Percentiles rank a stretch among this genome's conserved stretches.
phyloP scores from a whole-genome alignment of 2,329 filamentous ascomycete genomes.

The Eutypella sp. region DNA sequence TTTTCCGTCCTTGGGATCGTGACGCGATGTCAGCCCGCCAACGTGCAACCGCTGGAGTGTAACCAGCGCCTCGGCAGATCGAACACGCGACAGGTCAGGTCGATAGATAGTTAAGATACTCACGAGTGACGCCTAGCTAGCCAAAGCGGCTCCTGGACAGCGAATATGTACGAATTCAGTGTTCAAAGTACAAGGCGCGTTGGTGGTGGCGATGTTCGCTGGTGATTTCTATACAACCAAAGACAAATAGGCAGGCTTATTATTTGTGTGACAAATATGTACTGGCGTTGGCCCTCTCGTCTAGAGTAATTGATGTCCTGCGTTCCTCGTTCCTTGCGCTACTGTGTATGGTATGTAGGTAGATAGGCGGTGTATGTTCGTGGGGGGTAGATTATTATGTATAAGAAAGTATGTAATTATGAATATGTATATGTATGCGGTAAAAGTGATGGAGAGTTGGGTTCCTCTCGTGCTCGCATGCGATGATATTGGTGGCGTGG shows the following conservation, averaged over 20 bases:
- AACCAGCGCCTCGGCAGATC: too few relatives aligned
- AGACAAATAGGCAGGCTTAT: neutral
- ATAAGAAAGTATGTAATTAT: neutral
- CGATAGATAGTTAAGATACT: too few relatives aligned
- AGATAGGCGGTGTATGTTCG: neutral
- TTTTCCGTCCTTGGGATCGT: too few relatives aligned
- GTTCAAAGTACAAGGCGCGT: neutral
- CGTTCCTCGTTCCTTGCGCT: neutral
- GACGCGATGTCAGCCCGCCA: too few relatives aligned
- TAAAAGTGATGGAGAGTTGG: too few relatives aligned
- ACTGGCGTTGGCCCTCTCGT: neutral
- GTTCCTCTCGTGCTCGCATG: too few relatives aligned
- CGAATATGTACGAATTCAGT: neutral
- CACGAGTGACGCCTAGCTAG: too few relatives aligned
- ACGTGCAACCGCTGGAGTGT: neutral
- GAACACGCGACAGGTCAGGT: too few relatives aligned
- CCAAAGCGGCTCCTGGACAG: neutral
- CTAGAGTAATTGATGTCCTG: neutral
- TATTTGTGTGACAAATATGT: neutral
- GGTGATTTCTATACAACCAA: neutral
- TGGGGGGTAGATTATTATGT: neutral
- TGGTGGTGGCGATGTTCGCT: neutral
- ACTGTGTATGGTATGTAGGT: neutral
- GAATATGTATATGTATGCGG: neutral
- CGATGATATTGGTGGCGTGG: neutral